These are phyloP conservation scores for Stenocarpella maydis DNA, from an alignment of 2,329 filamentous ascomycete genomes.

Conservation along the genomic window DNA sequence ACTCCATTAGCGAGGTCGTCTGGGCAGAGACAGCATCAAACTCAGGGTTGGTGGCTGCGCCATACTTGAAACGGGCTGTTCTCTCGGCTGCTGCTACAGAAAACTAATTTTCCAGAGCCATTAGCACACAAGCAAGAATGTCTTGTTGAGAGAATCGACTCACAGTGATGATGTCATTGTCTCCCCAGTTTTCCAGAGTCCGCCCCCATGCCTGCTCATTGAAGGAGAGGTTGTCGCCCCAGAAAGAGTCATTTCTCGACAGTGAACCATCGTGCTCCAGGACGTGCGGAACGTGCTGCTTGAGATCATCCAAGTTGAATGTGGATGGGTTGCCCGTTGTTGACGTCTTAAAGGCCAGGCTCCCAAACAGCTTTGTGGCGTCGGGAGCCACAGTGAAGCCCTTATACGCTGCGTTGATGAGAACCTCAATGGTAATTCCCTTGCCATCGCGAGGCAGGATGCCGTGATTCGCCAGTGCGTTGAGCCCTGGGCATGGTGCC, in stretches of 20 bases:
- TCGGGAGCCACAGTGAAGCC: not conserved
- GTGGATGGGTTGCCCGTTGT: conserved; percentile 25
- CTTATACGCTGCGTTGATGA: not conserved
- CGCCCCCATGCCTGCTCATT: conserved; percentile 24
- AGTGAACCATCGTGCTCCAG: conserved; percentile 27
- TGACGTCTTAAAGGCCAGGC: conserved; percentile 13
- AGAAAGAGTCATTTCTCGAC: conserved; percentile 28
- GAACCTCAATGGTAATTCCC: conserved; percentile 4
- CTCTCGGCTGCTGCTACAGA: conserved; percentile 18
- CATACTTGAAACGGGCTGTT: conserved; percentile 12
- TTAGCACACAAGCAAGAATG: not conserved
- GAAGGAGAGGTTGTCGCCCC: conserved; percentile 25
- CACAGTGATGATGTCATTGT: conserved; percentile 20
- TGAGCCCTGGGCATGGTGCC: conserved; percentile 24
- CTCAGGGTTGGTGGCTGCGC: conserved; percentile 19
- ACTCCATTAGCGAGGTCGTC: conserved; percentile 15
- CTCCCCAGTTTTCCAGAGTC: conserved; percentile 22
- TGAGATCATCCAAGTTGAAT: conserved; percentile 26
- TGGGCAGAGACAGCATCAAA: conserved; percentile 9
- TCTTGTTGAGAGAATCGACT: not conserved
- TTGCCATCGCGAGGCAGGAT: conserved; percentile 27
- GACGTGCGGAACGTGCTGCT: conserved; percentile 20
- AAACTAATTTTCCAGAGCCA: not conserved
- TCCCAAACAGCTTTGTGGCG: not conserved
- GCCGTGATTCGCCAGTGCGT: conserved; percentile 27